A percentile compares a stretch with the other conserved stretches of the same genome.
These are phyloP conservation scores for Penicillium maclennaniae DNA, from an alignment of 495 filamentous ascomycete species.

Conservation along the genomic window DNA sequence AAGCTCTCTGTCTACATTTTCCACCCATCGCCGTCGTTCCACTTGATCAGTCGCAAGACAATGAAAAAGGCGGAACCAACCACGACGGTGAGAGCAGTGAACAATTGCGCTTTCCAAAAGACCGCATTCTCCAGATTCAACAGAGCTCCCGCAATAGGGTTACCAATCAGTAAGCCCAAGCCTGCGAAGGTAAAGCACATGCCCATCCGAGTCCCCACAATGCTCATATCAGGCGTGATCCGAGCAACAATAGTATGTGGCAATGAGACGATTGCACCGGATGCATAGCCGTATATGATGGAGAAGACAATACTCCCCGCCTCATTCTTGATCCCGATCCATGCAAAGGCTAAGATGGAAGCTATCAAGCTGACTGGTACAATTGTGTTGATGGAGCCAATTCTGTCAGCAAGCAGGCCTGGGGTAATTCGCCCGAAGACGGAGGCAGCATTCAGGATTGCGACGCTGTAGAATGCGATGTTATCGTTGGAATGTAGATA, in stretches of 20 bases:
- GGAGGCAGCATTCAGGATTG: constrained; percentile 45
- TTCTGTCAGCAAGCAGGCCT: constrained; percentile 35
- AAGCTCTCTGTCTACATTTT: too few species aligned
- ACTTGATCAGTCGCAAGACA: too few species aligned
- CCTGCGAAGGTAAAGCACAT: constrained; percentile 51
- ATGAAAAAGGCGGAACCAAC: too few species aligned
- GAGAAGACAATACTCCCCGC: constrained; percentile 35
- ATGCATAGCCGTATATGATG: constrained; percentile 39
- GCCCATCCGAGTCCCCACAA: constrained; percentile 59
- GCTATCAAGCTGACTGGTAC: constrained; percentile 25
- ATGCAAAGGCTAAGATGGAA: constrained; percentile 31
- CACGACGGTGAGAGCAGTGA: too few species aligned
- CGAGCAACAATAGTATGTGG: constrained; percentile 25
- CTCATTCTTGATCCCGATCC: constrained; percentile 30
- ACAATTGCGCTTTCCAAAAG: not conserved
- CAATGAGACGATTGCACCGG: constrained; percentile 36
- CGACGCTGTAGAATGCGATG: constrained; percentile 43
- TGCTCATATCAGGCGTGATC: constrained; percentile 37
- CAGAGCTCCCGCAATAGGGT: constrained; percentile 57
- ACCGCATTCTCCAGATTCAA: not conserved
- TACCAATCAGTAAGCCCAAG: constrained; percentile 55
- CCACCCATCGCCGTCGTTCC: too few species aligned
- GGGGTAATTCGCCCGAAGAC: constrained; percentile 45
- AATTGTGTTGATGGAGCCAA: constrained; percentile 36
- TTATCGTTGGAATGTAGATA: constrained; percentile 12